Conservation (phyloP, 1,139 yeast genomes). For the Yamadazyma conglobata region DNA sequence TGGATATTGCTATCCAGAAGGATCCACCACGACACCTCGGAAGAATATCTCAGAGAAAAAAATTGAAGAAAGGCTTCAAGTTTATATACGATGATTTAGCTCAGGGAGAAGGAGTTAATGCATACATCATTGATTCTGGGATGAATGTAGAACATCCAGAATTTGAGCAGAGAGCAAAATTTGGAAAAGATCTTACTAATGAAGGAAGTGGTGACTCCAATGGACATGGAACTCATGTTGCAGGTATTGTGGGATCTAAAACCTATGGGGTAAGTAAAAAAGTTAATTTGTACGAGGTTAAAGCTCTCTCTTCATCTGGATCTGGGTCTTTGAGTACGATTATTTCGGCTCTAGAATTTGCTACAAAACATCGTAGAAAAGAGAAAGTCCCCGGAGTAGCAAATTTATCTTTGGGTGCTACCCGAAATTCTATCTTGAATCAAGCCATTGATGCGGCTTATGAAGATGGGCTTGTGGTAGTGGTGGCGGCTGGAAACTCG, state of each 20-base stretch:
- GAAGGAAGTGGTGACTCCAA: conserved; percentile 62
- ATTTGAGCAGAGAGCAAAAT: conserved; percentile 58
- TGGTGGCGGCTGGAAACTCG: conserved; percentile 89
- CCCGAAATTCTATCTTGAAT: conserved; percentile 61
- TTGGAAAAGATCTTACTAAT: conserved; percentile 59
- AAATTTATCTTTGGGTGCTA: conserved; percentile 78
- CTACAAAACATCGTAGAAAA: conserved; percentile 53
- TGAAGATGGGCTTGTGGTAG: conserved; percentile 67
- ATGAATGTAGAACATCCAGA: conserved; percentile 56
- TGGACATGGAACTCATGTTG: conserved; percentile 88
- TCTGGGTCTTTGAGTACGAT: conserved; percentile 67
- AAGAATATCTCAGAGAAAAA: conserved; percentile 51
- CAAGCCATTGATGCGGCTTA: conserved; percentile 70
- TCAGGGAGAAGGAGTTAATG: conserved; percentile 49
- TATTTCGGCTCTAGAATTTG: conserved; percentile 67
- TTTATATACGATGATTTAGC: conserved; percentile 26
- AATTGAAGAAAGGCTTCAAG: conserved; percentile 21
- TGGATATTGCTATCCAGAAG: conserved; percentile 28
- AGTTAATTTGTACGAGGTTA: conserved; percentile 62
- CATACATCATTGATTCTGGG: conserved; percentile 83
- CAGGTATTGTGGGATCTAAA: conserved; percentile 79
- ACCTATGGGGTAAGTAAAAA: conserved; percentile 80
- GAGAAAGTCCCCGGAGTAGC: conserved; percentile 57
- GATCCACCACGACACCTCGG: conserved; percentile 71
- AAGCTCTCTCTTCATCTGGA: conserved; percentile 61